Percentiles rank a stretch among this genome's conserved stretches.
phyloP scores from a whole-genome alignment of 2,329 filamentous ascomycete genomes.

The Furcasterigmium furcatum region DNA sequence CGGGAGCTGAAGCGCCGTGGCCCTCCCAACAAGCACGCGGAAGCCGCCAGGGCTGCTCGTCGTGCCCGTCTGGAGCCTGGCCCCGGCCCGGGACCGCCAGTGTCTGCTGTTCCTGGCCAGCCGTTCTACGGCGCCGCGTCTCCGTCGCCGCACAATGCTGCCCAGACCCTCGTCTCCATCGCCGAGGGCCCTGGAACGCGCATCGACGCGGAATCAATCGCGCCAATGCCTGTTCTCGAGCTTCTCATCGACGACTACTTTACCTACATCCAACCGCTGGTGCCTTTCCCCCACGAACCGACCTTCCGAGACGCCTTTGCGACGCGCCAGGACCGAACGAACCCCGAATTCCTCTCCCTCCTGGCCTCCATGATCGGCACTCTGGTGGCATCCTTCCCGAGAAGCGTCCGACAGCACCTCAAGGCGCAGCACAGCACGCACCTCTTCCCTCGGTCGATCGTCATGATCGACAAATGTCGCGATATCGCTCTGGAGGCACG shows the following conservation, averaged over 20 bases:
- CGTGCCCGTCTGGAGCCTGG: constrained; percentile 34
- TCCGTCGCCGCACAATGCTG: constrained; percentile 41
- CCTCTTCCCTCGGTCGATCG: constrained; percentile 65
- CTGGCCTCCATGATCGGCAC: constrained; percentile 71
- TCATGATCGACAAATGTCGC: constrained; percentile 68
- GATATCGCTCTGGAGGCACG: constrained; percentile 66
- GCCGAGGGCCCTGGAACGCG: constrained; percentile 28
- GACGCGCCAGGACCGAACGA: constrained; percentile 62
- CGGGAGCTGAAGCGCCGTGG: constrained; percentile 57
- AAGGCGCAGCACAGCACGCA: constrained; percentile 63
- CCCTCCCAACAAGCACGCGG: constrained; percentile 56
- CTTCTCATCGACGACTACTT: constrained; percentile 79
- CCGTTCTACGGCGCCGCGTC: constrained; percentile 18
- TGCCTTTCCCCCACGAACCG: constrained; percentile 75
- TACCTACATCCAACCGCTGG: constrained; percentile 74
- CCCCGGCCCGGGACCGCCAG: background rate
- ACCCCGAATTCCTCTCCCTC: constrained; percentile 65
- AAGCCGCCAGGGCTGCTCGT: constrained; percentile 53
- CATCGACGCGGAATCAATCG: constrained; percentile 67
- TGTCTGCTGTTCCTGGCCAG: background rate
- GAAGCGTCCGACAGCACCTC: constrained; percentile 66
- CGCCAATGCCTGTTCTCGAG: constrained; percentile 64
- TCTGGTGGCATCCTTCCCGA: constrained; percentile 73
- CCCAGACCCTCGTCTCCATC: constrained; percentile 46
- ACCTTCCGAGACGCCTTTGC: constrained; percentile 70